Evolutionary conservation across 306 rosid species (phyloP).

Genomic region (Corylus avellana): DNA sequence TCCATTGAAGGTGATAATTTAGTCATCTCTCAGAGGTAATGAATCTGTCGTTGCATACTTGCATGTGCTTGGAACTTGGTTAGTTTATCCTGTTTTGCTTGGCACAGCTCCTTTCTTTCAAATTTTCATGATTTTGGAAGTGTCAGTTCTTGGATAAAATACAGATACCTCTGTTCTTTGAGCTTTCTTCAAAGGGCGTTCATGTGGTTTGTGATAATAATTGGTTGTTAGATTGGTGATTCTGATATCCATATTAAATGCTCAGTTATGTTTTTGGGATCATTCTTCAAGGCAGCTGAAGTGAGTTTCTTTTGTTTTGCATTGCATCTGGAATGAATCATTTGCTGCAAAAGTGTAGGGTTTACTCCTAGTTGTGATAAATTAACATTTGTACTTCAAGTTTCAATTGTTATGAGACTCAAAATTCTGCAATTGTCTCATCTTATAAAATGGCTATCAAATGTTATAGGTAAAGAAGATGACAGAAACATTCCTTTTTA

Average conservation of each 20-base stretch:
- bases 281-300: neutral
- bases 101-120: neutral
- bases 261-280: neutral
- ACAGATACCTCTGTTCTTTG: neutral
- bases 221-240: neutral
- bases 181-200: neutral
- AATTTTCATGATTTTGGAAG: neutral
- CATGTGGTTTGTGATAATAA: neutral
- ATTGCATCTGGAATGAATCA: neutral
- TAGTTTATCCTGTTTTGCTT: neutral
- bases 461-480: neutral
- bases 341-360: constrained; percentile 4
- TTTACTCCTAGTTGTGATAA: neutral
- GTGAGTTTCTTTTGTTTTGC: neutral
- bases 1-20: neutral
- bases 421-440: neutral
- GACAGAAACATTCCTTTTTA: neutral
- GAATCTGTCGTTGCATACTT: neutral
- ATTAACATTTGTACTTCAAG: neutral
- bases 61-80: neutral
- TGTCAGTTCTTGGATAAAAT: neutral
- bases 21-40: neutral
- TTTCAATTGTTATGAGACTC: neutral
- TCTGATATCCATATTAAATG: neutral
- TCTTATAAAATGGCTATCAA: neutral